These are phyloP conservation scores for Arabidopsis suecica DNA, from an alignment of 345 rosid genomes.

Conservation along the genomic window DNA sequence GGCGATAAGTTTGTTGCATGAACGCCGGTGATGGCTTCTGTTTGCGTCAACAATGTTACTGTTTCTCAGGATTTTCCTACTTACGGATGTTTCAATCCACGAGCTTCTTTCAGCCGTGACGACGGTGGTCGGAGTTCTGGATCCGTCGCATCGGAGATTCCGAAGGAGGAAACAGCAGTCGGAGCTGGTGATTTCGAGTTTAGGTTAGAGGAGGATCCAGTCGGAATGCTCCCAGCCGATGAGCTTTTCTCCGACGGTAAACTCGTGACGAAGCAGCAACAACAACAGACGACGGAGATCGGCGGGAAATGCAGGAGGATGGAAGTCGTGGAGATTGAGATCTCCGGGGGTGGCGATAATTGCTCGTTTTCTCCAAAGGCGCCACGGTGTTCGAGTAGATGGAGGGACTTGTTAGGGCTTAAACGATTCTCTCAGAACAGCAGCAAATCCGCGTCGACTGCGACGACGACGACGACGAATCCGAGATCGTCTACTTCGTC, in stretches of 20 bases:
- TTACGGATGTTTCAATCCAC: constrained; percentile 71
- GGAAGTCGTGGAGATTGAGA: constrained; percentile 45
- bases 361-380: constrained; percentile 76
- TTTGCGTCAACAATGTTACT: constrained; percentile 71
- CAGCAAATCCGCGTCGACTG: constrained; percentile 18
- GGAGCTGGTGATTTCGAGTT: constrained; percentile 77
- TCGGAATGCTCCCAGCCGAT: constrained; percentile 82
- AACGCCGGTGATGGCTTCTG: constrained; percentile 71
- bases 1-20: constrained; percentile 25
- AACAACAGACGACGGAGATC: constrained; percentile 40
- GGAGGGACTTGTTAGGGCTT: constrained; percentile 87
- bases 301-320: constrained; percentile 48
- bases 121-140: constrained; percentile 40
- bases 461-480: constrained; percentile 38
- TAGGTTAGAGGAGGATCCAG: constrained; percentile 70
- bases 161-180: constrained; percentile 24
- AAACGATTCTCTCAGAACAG: constrained; percentile 60
- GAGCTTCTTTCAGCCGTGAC: constrained; percentile 61
- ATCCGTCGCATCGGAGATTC: constrained; percentile 28
- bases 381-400: constrained; percentile 89
- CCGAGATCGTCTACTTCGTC: constrained; percentile 53
- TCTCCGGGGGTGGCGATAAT: constrained; percentile 51
- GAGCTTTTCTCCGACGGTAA: constrained; percentile 90
- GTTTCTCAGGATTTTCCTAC: constrained; percentile 68
- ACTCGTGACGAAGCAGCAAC: constrained; percentile 56